Base-by-base conservation (phyloP, 75 land plant species). In the Pinus taeda region DNA sequence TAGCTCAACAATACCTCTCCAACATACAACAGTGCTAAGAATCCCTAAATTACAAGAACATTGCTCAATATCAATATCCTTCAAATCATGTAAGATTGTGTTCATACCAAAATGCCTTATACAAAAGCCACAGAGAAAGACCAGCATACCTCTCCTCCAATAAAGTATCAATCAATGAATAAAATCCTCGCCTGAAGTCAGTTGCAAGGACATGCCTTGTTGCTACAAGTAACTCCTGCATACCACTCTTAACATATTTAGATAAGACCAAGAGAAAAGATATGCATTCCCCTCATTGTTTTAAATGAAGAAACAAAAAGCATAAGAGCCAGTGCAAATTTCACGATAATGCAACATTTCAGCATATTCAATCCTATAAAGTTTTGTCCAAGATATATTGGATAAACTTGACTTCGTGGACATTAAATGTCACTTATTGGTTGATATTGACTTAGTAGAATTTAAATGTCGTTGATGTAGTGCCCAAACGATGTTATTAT, bases 171-270 rank as follows among this genome's bases (percentile, higher is more conserved):
- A 97, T 95, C 80, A 95, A 83, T 57, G 96, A 90, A 83, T 90
- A 97, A 73, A 97, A 86, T 30, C 98, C 99, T 77, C 98, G 77
- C 78, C 84, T 89, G 75, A 93, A 95, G 77, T 97, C 99, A 66
- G 98, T 92, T 57, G 92, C 92, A 61, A 95, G 91, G 64, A 97
- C 98, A 88, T 95, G 99, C 73, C 97, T 88, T 37, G 97, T 85
- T 22, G 98, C 99, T 15, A 97, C 86, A 55, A 97, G 84, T 60
- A 97, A 81, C 76, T 97, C 99, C 99, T 97, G 87, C 65, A 79
- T 18, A 12, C 9, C 72, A 69, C 45, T 39, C 72, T 33, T 33
- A 69, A 57, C 15, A 74, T 14, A 15, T 77, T 14, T 72, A 42
- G 60, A 58, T 21, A 17, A n/a, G 36, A 6, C n/a, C 17, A 73